These are phyloP conservation scores for Mycena citricolor DNA, from an alignment of 1,284 basidiomycete species.

Conservation along the genomic window DNA sequence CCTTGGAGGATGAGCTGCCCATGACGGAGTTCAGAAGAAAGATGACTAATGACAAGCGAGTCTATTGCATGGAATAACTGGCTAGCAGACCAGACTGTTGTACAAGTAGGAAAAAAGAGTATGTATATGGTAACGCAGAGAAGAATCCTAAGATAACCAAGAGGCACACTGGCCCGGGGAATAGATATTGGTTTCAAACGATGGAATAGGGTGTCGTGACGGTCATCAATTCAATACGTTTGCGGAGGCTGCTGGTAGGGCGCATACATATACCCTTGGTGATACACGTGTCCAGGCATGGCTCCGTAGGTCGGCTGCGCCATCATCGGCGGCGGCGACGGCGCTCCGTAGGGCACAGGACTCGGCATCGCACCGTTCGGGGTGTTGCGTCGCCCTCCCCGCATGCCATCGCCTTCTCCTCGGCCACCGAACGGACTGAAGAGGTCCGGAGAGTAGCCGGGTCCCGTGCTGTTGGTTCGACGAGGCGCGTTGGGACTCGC, in stretches of 20 bases:
- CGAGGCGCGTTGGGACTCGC: slow-evolving; percentile 39
- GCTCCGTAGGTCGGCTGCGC: slow-evolving; percentile 61
- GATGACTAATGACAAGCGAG: neutral
- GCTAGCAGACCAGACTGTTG: slow-evolving; percentile 20
- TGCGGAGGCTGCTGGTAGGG: slow-evolving; percentile 72
- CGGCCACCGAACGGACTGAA: slow-evolving; percentile 74
- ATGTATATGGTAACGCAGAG: slow-evolving; percentile 23
- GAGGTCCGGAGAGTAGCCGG: slow-evolving; percentile 68
- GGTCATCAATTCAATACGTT: slow-evolving; percentile 56
- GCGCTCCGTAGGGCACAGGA: slow-evolving; percentile 55
- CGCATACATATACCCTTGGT: slow-evolving; percentile 80
- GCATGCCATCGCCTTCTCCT: slow-evolving; percentile 55
- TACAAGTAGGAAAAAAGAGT: slow-evolving; percentile 22
- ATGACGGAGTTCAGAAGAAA: slow-evolving; percentile 37
- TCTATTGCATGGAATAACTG: slow-evolving; percentile 16
- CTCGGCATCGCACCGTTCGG: slow-evolving; percentile 42
- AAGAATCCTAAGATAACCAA: slow-evolving; percentile 21
- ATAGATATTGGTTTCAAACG: slow-evolving; percentile 13
- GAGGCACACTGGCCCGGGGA: slow-evolving; percentile 12
- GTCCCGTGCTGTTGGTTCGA: slow-evolving; percentile 49
- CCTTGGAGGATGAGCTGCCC: slow-evolving; percentile 72
- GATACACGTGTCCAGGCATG: slow-evolving; percentile 72
- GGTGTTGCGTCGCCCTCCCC: slow-evolving; percentile 53
- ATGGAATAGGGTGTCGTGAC: slow-evolving; percentile 17
- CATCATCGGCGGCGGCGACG: slow-evolving; percentile 59